Evolutionary conservation across 495 filamentous ascomycete species (phyloP).

Genomic region (Astrothelium macrocarpum): DNA sequence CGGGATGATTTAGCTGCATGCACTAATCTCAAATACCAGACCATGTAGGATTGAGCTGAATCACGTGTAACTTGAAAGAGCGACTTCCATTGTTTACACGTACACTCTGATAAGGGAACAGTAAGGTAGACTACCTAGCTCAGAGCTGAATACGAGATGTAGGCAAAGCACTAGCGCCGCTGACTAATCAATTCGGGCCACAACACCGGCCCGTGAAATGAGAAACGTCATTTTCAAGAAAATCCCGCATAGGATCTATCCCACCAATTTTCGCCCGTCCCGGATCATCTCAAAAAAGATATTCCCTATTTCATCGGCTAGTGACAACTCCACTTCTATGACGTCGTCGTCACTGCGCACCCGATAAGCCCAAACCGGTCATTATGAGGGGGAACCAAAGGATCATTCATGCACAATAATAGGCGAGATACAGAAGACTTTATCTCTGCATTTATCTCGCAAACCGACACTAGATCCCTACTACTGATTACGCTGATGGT

Average conservation of each 20-base stretch:
- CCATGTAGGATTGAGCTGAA: background rate
- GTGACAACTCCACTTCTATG: background rate
- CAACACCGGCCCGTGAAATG: no score
- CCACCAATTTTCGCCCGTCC: no score
- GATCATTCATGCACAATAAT: constrained; percentile 2
- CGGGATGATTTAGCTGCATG: constrained; percentile 5
- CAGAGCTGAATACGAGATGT: no score
- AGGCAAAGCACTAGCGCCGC: no score
- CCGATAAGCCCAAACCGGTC: background rate
- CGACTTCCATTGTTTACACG: no score
- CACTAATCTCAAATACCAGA: background rate
- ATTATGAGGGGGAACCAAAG: background rate
- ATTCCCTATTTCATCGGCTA: no score
- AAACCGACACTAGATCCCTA: background rate
- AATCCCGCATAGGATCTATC: no score
- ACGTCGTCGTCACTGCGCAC: background rate
- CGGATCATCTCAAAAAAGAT: no score
- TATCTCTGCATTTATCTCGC: background rate
- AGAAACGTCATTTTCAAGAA: no score
- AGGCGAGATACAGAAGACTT: constrained; percentile 4
- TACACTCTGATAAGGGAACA: no score
- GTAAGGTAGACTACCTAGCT: no score
- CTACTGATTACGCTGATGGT: background rate
- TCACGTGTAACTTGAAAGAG: background rate
- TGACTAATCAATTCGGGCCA: no score